Evolutionary conservation across 139 green algal genomes (phyloP), one percentile per base, ranked within the genome.

Genomic region (Micromonas commoda): DNA sequence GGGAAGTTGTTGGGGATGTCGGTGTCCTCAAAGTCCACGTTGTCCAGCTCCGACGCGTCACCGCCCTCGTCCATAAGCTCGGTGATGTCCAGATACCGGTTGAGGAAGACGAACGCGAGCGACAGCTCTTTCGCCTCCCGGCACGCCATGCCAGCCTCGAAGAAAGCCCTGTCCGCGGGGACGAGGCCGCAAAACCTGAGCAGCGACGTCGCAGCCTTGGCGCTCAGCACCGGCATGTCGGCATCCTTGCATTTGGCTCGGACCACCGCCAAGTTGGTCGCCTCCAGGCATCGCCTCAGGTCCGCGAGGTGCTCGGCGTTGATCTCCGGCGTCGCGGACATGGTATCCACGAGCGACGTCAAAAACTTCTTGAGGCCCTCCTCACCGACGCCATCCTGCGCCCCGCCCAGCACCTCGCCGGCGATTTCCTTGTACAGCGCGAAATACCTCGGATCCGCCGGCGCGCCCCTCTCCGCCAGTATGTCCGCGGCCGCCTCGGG

Each of bases 61-160:
- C 20, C 9, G 79, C 77, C 26, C 57, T 93, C 88, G 28, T 94
- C 91, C 81, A 93, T 91, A 3, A 90, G 90, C 67, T 96, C 91
- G 26, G 77, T 81, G 28, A 96, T 76, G 81, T 96, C 91, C 69
- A 96, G 85, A 80, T 88, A 94, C 31, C 89, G 26, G 79, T 96
- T 96, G 37, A 96, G 81, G 73, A 94, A 89, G 0, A 94, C 91
- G 71, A 96, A 93, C 0, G 91, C 90, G 88, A 90, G 91, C 85
- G 84, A 88, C 26, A 82, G 80, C 0, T 33, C 16, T 19, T 64
- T 64, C 20, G 63, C 77, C 38, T 82, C 77, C 28, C 71, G 76
- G 76, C 82, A 90, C 0, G 83, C 83, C 38, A 81, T 53, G 31
- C 89, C 89, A 1, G 86, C 85, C 78, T 89, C 79, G 69, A 88